Evolutionary conservation across 805 yeast species (phyloP).

Genomic region (Nakazawaea wyomingensis): DNA sequence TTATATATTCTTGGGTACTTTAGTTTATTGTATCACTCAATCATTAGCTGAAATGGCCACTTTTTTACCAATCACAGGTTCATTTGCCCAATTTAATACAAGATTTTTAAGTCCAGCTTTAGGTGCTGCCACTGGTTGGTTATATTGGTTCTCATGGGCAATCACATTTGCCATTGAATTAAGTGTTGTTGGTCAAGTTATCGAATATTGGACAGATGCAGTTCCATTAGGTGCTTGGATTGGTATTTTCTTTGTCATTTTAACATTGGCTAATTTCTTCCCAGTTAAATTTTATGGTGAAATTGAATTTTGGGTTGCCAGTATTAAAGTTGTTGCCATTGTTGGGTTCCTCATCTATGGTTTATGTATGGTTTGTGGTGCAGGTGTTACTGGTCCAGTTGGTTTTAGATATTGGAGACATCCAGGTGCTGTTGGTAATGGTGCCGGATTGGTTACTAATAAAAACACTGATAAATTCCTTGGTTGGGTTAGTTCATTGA

Average conservation of each 20-base stretch:
- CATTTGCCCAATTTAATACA: conserved; percentile 66
- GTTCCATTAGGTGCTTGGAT: conserved; percentile 76
- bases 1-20: conserved; percentile 58
- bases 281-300: conserved; percentile 74
- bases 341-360: conserved; percentile 67
- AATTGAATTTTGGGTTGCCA: conserved; percentile 70
- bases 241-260: conserved; percentile 53
- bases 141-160: conserved; percentile 77
- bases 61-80: conserved; percentile 61
- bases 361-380: conserved; percentile 71
- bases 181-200: conserved; percentile 63
- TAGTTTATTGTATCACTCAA: conserved; percentile 64
- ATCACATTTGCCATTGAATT: conserved; percentile 72
- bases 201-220: conserved; percentile 60
- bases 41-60: conserved; percentile 79
- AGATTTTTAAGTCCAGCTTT: conserved; percentile 65
- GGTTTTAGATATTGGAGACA: conserved; percentile 80
- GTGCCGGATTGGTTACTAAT: conserved; percentile 42
- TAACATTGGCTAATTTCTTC: conserved; percentile 50
- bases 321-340: conserved; percentile 61
- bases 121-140: conserved; percentile 69
- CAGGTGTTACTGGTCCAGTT: conserved; percentile 61
- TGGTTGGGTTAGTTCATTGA: conserved; percentile 65
- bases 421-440: conserved; percentile 74
- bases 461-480: conserved; percentile 52